A percentile compares a stretch with the other conserved stretches of the same genome.
Conservation (phyloP, 257 asterid genomes). For the Craterostigma plantagineum region DNA sequence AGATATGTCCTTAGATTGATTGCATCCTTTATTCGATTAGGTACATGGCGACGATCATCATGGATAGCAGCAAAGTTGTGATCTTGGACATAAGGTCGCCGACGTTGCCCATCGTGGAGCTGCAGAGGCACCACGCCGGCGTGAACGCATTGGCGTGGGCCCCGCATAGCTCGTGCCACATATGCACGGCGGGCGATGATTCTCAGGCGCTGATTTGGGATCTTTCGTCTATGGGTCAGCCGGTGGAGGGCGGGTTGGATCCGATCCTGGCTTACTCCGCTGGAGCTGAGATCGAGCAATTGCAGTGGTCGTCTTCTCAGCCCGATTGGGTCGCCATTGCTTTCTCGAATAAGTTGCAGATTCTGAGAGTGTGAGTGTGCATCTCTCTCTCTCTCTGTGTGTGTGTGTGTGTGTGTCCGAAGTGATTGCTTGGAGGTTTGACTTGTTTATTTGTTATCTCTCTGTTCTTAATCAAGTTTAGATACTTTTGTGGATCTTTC, state of each 20-base stretch:
- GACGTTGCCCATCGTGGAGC: constrained; percentile 79
- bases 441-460: no score
- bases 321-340: constrained; percentile 99
- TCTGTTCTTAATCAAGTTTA: no score
- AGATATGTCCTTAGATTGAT: no score
- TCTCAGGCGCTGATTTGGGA: constrained; percentile 98
- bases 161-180: constrained; percentile 95
- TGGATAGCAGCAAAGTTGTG: constrained; percentile 88
- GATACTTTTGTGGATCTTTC: no score
- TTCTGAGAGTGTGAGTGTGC: constrained; percentile 79
- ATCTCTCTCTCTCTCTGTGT: no score
- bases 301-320: constrained; percentile 94
- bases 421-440: no score
- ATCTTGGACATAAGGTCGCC: constrained; percentile 87
- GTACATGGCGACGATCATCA: constrained; percentile 93
- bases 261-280: constrained; percentile 94
- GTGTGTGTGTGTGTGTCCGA: no score
- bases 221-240: constrained; percentile 85
- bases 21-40: no score
- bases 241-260: constrained; percentile 86
- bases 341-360: constrained; percentile 88
- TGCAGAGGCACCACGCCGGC: constrained; percentile 94
- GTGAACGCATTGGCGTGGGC: constrained; percentile 98
- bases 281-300: constrained; percentile 92
- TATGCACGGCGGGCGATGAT: constrained; percentile 95